A percentile compares a stretch with the other conserved stretches of the same genome.
These are phyloP conservation scores for Phytophthora idaei DNA, from an alignment of 352 stramenopile species.

Conservation along the genomic window DNA sequence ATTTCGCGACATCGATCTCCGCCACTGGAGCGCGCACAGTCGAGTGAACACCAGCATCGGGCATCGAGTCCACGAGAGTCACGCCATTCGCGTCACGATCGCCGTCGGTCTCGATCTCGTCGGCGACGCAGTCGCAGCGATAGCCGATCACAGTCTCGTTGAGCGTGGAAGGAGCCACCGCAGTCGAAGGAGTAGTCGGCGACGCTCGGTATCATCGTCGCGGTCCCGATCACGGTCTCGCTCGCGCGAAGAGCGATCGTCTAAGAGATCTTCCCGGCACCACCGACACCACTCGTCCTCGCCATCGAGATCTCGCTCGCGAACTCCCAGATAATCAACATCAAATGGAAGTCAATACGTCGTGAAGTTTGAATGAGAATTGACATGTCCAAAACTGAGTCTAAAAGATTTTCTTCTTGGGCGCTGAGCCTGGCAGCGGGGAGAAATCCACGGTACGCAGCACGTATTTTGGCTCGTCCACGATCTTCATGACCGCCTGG, in stretches of 20 bases:
- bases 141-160: slow-evolving; percentile 27
- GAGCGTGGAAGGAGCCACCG: slow-evolving; percentile 17
- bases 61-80: slow-evolving; percentile 19
- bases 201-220: slow-evolving; percentile 43
- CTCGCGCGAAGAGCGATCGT: slow-evolving; percentile 23
- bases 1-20: slow-evolving; percentile 13
- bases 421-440: slow-evolving; percentile 24
- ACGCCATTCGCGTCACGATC: slow-evolving; percentile 21
- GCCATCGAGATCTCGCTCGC: slow-evolving; percentile 41
- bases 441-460: slow-evolving; percentile 85
- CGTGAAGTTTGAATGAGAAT: slow-evolving; percentile 19
- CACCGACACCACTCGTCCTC: slow-evolving; percentile 31
- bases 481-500: slow-evolving; percentile 90
- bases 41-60: slow-evolving; percentile 6
- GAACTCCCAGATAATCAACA: slow-evolving; percentile 21
- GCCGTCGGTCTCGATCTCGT: slow-evolving; percentile 23
- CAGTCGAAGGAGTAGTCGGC: slow-evolving; percentile 25
- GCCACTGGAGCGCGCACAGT: slow-evolving; percentile 3
- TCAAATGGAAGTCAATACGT: neutral
- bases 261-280: slow-evolving; percentile 22
- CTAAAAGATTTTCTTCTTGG: slow-evolving; percentile 46
- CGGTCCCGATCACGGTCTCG: slow-evolving; percentile 46
- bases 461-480: slow-evolving; percentile 86
- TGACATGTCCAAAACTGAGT: slow-evolving; percentile 39
- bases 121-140: slow-evolving; percentile 27